Base-by-base conservation (phyloP, 1,139 yeast species). In the Protomyces arabidopsidicola region DNA sequence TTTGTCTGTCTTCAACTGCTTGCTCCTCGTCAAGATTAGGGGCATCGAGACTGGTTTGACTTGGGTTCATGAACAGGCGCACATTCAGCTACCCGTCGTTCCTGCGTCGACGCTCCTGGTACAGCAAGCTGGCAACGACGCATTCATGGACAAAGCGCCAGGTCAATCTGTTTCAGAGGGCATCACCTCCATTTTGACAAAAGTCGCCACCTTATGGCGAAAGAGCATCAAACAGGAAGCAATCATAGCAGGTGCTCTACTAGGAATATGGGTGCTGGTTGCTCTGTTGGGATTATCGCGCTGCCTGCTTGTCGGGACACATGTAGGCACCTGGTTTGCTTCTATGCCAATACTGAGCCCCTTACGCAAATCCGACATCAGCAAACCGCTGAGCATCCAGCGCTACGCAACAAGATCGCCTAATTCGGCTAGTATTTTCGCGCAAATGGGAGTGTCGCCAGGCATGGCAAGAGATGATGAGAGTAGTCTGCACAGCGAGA, bases 1-100 rank as follows among this genome's bases (percentile, higher is more conserved):
- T 10, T 65, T 73, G 14, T 69, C 81, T 76, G 84, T 90, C 0
- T 87, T 90, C 4, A 84, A 85, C 59, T 93, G 98, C 75, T 83
- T 88, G 0, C 77, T 93, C 51, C 95, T 90, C 14, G 78, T 86
- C 63, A 93, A 91, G 71, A 73, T 91, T 5, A 78, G 79, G 2
- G 79, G 80, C 39, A 76, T 90, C 0, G 88, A 88, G 68, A 72
- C 79, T 27, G 98, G 96, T 0, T 74, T 91, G 62, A 81, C 85
- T 0, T 93, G 98, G 98, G 76, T 91, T 1, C 80, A 87, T 69
- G 77, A 84, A 39, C 79, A 88, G 68, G 80, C 91, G 2, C 77
- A 82, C 16, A 75, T 91, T 1, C 68, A 76, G 0, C 72, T 91
- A 0, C 97, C 97, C 10, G 45, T 20, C 12, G 59, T 65, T 16